A percentile compares a stretch with the other conserved stretches of the same genome.
Conservation (phyloP, 2,329 filamentous ascomycete species). For the Corynespora cassiicola region DNA sequence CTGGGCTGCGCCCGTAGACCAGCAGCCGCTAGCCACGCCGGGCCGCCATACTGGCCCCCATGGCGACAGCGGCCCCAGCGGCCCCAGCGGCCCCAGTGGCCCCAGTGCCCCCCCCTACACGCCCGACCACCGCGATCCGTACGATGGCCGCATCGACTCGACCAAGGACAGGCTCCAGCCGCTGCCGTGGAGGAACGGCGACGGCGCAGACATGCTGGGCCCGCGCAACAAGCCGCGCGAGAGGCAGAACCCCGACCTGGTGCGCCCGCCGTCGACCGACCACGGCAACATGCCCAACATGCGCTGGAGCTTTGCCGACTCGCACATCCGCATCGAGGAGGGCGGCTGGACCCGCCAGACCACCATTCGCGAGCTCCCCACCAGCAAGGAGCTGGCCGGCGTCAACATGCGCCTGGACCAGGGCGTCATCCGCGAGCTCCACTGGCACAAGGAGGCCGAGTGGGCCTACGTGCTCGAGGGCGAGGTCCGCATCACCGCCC, state of each 20-base stretch:
- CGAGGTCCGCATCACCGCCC: slow-evolving; percentile 72
- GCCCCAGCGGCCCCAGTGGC: slow-evolving; percentile 32
- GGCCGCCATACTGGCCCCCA: slow-evolving; percentile 33
- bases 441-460: slow-evolving; percentile 83
- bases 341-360: slow-evolving; percentile 81
- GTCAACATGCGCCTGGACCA: slow-evolving; percentile 80
- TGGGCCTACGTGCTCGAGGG: slow-evolving; percentile 79
- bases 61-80: too few relatives aligned
- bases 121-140: slow-evolving; percentile 65
- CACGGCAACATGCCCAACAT: slow-evolving; percentile 74
- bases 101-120: slow-evolving; percentile 60
- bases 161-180: slow-evolving; percentile 68
- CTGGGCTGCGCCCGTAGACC: slow-evolving; percentile 40
- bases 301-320: slow-evolving; percentile 66
- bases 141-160: slow-evolving; percentile 68
- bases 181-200: slow-evolving; percentile 60
- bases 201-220: slow-evolving; percentile 71
- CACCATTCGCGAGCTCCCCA: slow-evolving; percentile 68
- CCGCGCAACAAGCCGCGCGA: slow-evolving; percentile 73
- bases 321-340: slow-evolving; percentile 63
- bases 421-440: slow-evolving; percentile 76
- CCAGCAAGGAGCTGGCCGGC: slow-evolving; percentile 73
- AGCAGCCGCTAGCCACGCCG: slow-evolving; percentile 43
- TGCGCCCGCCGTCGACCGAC: slow-evolving; percentile 76
- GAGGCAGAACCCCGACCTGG: slow-evolving; percentile 72